Percentiles rank a stretch among this genome's conserved stretches.
These are phyloP conservation scores for Graphilbum sp. DNA, from an alignment of 2,329 filamentous ascomycete species.

Conservation along the genomic window DNA sequence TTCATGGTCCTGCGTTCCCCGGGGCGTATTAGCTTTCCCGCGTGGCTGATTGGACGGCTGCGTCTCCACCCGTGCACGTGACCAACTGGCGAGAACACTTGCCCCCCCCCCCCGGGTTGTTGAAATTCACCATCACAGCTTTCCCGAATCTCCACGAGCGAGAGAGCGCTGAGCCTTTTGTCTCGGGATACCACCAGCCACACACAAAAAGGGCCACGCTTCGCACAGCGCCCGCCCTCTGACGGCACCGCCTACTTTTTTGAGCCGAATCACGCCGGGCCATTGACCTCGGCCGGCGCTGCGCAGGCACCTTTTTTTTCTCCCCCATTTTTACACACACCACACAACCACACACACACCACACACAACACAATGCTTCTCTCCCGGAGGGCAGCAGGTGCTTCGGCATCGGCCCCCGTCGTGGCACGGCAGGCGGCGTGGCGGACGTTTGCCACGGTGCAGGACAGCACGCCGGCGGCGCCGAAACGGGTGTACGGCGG, in stretches of 20 bases:
- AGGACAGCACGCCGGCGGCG: constrained; percentile 42
- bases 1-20: too few relatives aligned
- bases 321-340: neutral
- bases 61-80: constrained; percentile 5
- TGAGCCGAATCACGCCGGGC: too few relatives aligned
- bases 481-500: constrained; percentile 64
- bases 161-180: constrained; percentile 1
- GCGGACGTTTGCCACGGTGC: constrained; percentile 63
- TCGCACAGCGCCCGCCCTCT: neutral
- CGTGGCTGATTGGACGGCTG: constrained; percentile 5
- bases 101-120: too few relatives aligned
- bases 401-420: too few relatives aligned
- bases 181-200: neutral
- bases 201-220: neutral
- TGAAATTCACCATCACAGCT: constrained; percentile 4
- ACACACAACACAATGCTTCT: too few relatives aligned
- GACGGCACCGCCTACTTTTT: too few relatives aligned
- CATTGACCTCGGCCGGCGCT: neutral
- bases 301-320: neutral
- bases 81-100: constrained; percentile 2
- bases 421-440: neutral
- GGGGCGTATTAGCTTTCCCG: constrained; percentile 11
- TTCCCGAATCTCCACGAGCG: constrained; percentile 8
- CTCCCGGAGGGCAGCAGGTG: neutral
- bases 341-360: neutral